Evolutionary conservation across 75 land plant species (phyloP).

Genomic region (Picea glauca): DNA sequence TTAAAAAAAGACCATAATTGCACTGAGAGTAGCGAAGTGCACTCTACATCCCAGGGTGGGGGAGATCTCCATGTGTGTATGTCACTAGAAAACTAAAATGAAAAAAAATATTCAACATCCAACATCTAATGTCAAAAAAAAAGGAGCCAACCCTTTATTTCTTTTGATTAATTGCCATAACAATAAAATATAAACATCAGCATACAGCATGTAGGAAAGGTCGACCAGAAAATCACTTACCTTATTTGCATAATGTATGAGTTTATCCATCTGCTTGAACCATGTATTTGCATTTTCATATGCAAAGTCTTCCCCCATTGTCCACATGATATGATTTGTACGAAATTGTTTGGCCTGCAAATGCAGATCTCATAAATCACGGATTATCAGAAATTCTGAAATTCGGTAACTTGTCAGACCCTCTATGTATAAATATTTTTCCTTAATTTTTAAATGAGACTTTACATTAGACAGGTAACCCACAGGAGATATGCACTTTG

Average conservation of each 20-base stretch:
- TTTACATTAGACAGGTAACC: neutral
- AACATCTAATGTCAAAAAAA: too few relatives aligned
- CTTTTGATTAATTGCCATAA: too few relatives aligned
- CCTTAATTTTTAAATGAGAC: neutral
- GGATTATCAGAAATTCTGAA: slow-evolving; percentile 1
- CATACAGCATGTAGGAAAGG: too few relatives aligned
- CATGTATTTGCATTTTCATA: slow-evolving; percentile 72
- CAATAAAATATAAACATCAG: too few relatives aligned
- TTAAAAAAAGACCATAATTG: too few relatives aligned
- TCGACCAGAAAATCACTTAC: slow-evolving; percentile 15
- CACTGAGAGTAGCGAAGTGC: too few relatives aligned
- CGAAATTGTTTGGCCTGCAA: slow-evolving; percentile 75
- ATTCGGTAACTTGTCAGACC: neutral
- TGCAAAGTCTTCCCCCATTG: slow-evolving; percentile 81
- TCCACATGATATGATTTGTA: slow-evolving; percentile 84
- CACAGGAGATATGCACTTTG: neutral
- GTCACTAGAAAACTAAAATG: too few relatives aligned
- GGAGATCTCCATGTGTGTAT: too few relatives aligned
- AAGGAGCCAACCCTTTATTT: too few relatives aligned
- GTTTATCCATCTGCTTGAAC: slow-evolving; percentile 77
- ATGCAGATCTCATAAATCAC: neutral
- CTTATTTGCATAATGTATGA: slow-evolving; percentile 75
- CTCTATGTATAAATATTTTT: neutral
- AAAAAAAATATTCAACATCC: too few relatives aligned
- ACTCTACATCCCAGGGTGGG: too few relatives aligned